These are phyloP conservation scores for Beauveria asiatica DNA, from an alignment of 2,329 filamentous ascomycete genomes.

Conservation along the genomic window DNA sequence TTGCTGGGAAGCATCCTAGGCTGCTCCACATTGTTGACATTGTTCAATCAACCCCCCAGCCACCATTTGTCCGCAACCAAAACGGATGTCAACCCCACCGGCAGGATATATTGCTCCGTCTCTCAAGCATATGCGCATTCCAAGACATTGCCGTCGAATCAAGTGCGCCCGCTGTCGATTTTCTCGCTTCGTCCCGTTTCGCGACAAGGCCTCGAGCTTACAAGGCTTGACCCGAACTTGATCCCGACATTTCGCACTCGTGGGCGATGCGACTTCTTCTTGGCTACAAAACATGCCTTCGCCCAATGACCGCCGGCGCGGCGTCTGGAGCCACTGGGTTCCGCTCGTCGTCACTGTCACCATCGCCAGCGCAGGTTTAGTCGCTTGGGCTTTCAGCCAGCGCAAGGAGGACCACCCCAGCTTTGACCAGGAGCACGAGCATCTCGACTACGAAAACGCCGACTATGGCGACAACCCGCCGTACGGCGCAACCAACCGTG, in stretches of 20 bases:
- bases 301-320: constrained; percentile 34
- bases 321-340: constrained; percentile 75
- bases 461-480: constrained; percentile 46
- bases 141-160: constrained; percentile 6
- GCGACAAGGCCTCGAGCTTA: neutral
- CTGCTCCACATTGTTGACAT: constrained; percentile 18
- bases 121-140: constrained; percentile 8
- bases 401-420: constrained; percentile 64
- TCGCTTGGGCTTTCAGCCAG: constrained; percentile 91
- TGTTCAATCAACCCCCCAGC: constrained; percentile 13
- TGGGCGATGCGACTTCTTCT: constrained; percentile 48
- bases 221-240: neutral
- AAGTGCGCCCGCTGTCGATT: neutral
- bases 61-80: constrained; percentile 15
- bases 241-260: constrained; percentile 50
- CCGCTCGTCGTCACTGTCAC: constrained; percentile 81
- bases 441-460: constrained; percentile 37
- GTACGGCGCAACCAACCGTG: constrained; percentile 34
- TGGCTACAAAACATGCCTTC: constrained; percentile 27
- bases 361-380: constrained; percentile 76
- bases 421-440: constrained; percentile 43
- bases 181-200: neutral
- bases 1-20: constrained; percentile 14
- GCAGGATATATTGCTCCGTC: neutral
- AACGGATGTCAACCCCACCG: constrained; percentile 13